Percentiles rank a stretch among this genome's conserved stretches.
These are phyloP conservation scores for Yamadazyma atlantica DNA, from an alignment of 1,139 yeast species.

Conservation along the genomic window DNA sequence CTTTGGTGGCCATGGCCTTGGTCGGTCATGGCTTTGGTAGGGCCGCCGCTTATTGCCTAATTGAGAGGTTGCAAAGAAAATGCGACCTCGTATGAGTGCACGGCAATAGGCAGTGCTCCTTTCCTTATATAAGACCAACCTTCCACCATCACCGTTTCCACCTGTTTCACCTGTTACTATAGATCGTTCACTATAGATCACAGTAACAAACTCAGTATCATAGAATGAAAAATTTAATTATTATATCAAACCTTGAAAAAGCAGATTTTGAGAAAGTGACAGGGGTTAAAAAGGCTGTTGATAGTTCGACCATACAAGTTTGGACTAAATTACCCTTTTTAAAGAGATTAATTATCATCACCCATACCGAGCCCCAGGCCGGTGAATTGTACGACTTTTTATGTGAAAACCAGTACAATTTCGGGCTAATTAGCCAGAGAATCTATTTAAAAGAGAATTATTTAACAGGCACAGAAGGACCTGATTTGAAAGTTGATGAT, in stretches of 20 bases:
- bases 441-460: constrained; percentile 14
- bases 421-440: constrained; percentile 10
- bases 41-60: too few relatives aligned
- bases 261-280: constrained; percentile 9
- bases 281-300: constrained; percentile 5
- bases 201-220: too few relatives aligned
- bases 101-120: constrained; percentile 3
- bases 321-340: constrained; percentile 49
- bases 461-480: constrained; percentile 4
- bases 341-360: constrained; percentile 40
- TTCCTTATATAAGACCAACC: too few relatives aligned
- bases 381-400: constrained; percentile 22
- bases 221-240: constrained; percentile 17
- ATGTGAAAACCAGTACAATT: constrained; percentile 8
- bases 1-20: too few relatives aligned
- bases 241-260: constrained; percentile 13
- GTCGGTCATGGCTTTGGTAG: too few relatives aligned
- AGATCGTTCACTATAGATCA: too few relatives aligned
- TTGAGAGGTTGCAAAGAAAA: too few relatives aligned
- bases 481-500: constrained; percentile 13
- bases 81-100: neutral
- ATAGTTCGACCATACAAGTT: constrained; percentile 15
- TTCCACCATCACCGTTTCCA: too few relatives aligned
- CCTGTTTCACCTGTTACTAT: too few relatives aligned
- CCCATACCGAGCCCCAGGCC: constrained; percentile 34